A percentile compares a stretch with the other conserved stretches of the same genome.
These are phyloP conservation scores for Sphaerulina populicola DNA, from an alignment of 2,329 filamentous ascomycete species.

Conservation along the genomic window DNA sequence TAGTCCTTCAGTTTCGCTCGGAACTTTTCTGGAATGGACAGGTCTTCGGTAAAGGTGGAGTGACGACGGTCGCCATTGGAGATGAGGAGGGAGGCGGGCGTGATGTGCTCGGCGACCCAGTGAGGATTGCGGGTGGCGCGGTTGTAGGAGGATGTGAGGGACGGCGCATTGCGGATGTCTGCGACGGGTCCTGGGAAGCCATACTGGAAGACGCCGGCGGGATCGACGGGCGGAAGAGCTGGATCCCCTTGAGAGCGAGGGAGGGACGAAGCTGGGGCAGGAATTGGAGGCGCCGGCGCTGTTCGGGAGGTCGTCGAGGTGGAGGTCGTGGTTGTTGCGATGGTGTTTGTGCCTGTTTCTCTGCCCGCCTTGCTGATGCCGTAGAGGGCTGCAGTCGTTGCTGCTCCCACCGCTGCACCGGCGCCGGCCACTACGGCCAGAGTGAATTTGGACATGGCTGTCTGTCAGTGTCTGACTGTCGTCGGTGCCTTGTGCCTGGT, in stretches of 20 bases:
- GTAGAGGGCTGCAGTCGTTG: slow-evolving; percentile 42
- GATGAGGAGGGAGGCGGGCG: slow-evolving; percentile 66
- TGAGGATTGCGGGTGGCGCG: slow-evolving; percentile 81
- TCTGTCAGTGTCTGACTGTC: neutral
- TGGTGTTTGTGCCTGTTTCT: slow-evolving; percentile 24
- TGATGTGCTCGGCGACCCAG: slow-evolving; percentile 94
- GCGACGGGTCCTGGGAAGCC: slow-evolving; percentile 83
- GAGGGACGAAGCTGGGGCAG: slow-evolving; percentile 24
- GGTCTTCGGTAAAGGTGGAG: slow-evolving; percentile 76
- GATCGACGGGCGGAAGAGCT: slow-evolving; percentile 37
- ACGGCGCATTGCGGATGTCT: slow-evolving; percentile 68
- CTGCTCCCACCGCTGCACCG: slow-evolving; percentile 43
- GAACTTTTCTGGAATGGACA: slow-evolving; percentile 71
- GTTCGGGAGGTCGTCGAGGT: slow-evolving; percentile 22
- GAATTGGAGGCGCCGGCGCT: slow-evolving; percentile 24
- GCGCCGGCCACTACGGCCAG: slow-evolving; percentile 44
- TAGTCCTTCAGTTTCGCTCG: slow-evolving; percentile 88
- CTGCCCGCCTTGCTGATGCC: slow-evolving; percentile 28
- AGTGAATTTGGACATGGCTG: slow-evolving; percentile 44
- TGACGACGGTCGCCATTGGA: slow-evolving; percentile 75
- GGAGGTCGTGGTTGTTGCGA: slow-evolving; percentile 32
- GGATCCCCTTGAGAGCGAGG: slow-evolving; percentile 21
- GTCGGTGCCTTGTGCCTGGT: too few species aligned
- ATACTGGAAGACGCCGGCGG: slow-evolving; percentile 47
- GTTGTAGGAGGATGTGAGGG: slow-evolving; percentile 82